A percentile compares a stretch with the other conserved stretches of the same genome.
phyloP scores from a whole-genome alignment of 73 alveolate genomes.

The Tetrahymena elliotti region DNA sequence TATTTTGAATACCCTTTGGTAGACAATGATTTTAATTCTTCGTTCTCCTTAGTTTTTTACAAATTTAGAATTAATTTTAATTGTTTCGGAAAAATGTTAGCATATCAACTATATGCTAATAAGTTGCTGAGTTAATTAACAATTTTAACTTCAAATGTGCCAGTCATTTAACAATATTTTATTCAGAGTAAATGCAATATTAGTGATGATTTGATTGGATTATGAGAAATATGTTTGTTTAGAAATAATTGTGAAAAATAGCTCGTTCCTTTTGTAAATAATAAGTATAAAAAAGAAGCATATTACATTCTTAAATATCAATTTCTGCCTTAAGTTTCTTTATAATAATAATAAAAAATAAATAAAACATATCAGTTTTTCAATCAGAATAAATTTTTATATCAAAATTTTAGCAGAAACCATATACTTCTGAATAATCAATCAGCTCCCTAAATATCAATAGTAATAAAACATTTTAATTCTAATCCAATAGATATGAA shows the following conservation, averaged over 20 bases:
- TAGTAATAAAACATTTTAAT: too few species aligned
- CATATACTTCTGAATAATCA: neutral
- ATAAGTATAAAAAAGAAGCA: neutral
- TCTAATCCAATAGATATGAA: neutral
- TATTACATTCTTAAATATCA: neutral
- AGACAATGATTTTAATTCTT: too few species aligned
- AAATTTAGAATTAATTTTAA: too few species aligned
- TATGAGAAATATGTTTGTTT: neutral
- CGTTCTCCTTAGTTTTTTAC: too few species aligned
- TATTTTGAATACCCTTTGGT: too few species aligned
- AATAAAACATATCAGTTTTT: neutral
- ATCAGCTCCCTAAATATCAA: neutral
- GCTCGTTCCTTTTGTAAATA: neutral
- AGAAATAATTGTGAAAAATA: neutral
- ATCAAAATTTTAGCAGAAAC: neutral
- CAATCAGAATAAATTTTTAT: neutral
- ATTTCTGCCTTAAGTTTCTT: neutral
- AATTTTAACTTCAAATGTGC: too few species aligned
- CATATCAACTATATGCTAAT: too few species aligned
- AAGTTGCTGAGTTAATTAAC: neutral
- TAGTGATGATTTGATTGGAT: neutral
- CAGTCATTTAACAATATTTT: neutral
- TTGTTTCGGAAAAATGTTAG: too few species aligned
- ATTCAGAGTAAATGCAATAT: neutral
- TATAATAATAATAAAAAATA: too few species aligned